Percentiles rank a stretch among this genome's conserved stretches.
phyloP scores from a whole-genome alignment of 441 rosid species.

The Populus tomentosa region DNA sequence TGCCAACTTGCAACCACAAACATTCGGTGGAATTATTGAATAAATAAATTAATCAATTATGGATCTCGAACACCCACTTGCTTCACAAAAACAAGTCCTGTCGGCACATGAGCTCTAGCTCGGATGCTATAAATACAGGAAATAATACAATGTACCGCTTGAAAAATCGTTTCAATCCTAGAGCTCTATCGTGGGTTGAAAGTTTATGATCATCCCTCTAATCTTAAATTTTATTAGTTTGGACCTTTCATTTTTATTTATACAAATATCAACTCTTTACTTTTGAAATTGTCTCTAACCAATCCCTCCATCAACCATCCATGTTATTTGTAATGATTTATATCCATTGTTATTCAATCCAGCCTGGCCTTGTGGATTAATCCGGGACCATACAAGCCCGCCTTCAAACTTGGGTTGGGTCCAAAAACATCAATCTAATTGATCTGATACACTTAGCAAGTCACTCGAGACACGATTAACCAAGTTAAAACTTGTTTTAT shows the following conservation, averaged over 20 bases:
- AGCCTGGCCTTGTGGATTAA: too few species aligned
- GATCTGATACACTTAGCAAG: accelerated
- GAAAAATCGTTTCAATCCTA: neutral
- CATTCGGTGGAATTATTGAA: conserved; percentile 25
- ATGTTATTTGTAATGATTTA: too few species aligned
- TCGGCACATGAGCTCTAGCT: conserved; percentile 27
- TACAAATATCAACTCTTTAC: too few species aligned
- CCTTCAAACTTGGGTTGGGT: too few species aligned
- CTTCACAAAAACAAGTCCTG: conserved; percentile 4
- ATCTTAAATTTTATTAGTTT: neutral
- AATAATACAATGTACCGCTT: neutral
- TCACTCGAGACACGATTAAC: too few species aligned
- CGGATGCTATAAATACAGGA: neutral
- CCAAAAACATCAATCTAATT: accelerated
- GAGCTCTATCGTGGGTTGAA: neutral
- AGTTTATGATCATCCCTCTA: neutral
- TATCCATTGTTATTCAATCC: too few species aligned
- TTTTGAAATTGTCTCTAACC: too few species aligned
- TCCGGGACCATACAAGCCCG: accelerated
- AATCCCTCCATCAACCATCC: too few species aligned
- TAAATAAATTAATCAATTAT: neutral
- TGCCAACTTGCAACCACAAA: conserved; percentile 2
- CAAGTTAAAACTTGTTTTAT: too few species aligned
- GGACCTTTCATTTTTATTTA: neutral
- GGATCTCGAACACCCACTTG: conserved; percentile 12